Percentiles rank a stretch among this genome's conserved stretches.
These are phyloP conservation scores for Byssothecium circinans DNA, from an alignment of 2,329 filamentous ascomycete species.

Conservation along the genomic window DNA sequence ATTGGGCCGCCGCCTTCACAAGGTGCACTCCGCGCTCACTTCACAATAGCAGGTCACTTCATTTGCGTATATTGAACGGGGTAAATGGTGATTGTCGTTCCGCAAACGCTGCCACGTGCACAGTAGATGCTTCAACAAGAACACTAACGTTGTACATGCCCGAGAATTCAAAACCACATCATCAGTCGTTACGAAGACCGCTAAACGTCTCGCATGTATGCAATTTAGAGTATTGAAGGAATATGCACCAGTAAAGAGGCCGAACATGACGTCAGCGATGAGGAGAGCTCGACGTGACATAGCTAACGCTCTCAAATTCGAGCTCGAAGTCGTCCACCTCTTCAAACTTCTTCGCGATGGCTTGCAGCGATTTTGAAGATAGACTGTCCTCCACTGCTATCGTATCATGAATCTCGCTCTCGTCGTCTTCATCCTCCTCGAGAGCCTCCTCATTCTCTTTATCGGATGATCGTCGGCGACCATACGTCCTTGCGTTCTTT, in stretches of 20 bases:
- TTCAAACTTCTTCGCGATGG: conserved; percentile 51
- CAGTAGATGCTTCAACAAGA: too few species aligned
- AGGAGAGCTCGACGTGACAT: conserved; percentile 44
- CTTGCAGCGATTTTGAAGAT: conserved; percentile 43
- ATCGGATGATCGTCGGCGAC: conserved; percentile 43
- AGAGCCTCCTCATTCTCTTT: conserved; percentile 46
- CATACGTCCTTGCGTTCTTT: conserved; percentile 34
- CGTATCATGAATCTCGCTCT: conserved; percentile 23
- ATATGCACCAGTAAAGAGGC: not conserved
- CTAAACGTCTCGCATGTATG: not conserved
- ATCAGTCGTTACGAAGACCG: too few species aligned
- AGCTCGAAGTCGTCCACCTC: conserved; percentile 55
- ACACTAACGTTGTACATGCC: too few species aligned
- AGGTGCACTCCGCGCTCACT: not conserved
- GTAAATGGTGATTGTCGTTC: conserved; percentile 3
- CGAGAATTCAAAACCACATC: too few species aligned
- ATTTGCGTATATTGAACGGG: conserved; percentile 1
- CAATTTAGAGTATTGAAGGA: not conserved
- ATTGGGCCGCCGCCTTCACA: conserved; percentile 10
- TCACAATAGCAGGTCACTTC: conserved; percentile 1
- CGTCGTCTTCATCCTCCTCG: conserved; percentile 17
- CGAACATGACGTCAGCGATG: conserved; percentile 31
- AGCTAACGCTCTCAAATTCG: conserved; percentile 52
- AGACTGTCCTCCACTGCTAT: conserved; percentile 29
- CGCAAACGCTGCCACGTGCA: conserved; percentile 2